These are phyloP conservation scores for Collybia sordida DNA, from an alignment of 768 basidiomycete genomes.

Conservation along the genomic window DNA sequence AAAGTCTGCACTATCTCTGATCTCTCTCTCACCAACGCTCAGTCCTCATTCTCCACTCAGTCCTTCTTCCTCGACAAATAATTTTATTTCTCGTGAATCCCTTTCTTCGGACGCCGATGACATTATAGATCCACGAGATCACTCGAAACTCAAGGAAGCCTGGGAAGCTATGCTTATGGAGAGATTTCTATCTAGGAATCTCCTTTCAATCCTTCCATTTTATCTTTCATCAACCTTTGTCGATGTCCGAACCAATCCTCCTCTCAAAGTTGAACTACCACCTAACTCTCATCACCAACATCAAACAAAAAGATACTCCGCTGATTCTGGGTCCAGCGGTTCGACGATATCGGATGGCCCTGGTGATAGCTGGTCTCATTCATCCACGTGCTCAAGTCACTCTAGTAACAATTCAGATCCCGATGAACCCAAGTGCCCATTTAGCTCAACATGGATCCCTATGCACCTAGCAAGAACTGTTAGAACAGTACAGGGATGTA, in stretches of 20 bases:
- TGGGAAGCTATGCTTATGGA: slow-evolving; percentile 69
- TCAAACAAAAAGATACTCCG: neutral
- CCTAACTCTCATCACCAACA: slow-evolving; percentile 36
- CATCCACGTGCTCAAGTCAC: slow-evolving; percentile 1
- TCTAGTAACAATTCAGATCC: neutral
- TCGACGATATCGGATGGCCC: neutral
- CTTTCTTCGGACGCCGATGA: slow-evolving; percentile 12
- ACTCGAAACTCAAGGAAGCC: slow-evolving; percentile 56
- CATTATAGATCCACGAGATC: slow-evolving; percentile 53
- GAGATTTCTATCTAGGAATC: slow-evolving; percentile 53
- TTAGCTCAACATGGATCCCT: slow-evolving; percentile 39
- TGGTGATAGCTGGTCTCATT: neutral
- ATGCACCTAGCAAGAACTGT: slow-evolving; percentile 70
- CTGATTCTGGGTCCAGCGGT: neutral
- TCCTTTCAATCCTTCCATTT: slow-evolving; percentile 63
- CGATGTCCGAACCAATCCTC: slow-evolving; percentile 48
- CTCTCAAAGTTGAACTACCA: slow-evolving; percentile 54
- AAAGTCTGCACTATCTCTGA: slow-evolving; percentile 4
- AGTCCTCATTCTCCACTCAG: slow-evolving; percentile 5
- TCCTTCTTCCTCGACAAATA: slow-evolving; percentile 1
- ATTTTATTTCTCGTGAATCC: slow-evolving; percentile 8
- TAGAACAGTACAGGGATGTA: slow-evolving; percentile 57
- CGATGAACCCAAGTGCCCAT: neutral
- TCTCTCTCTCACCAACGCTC: slow-evolving; percentile 5
- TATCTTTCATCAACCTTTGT: slow-evolving; percentile 58